A percentile compares a stretch with the other conserved stretches of the same genome.
These are phyloP conservation scores for Marsdenia floribunda DNA, from an alignment of 257 asterid genomes.

Conservation along the genomic window DNA sequence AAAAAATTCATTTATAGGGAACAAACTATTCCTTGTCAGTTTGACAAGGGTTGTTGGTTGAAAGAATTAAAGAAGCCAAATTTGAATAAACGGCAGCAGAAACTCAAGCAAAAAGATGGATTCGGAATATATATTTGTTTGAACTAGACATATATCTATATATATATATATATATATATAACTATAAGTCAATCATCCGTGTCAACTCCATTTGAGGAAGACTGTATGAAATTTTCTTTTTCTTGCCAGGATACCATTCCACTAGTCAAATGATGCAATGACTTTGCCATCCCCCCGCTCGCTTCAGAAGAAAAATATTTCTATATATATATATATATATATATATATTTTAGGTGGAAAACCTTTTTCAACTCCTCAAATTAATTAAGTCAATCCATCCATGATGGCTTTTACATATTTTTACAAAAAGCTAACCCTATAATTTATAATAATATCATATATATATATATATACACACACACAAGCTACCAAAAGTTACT, in stretches of 20 bases:
- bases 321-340: too few relatives aligned
- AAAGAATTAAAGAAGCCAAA: constrained; percentile 5
- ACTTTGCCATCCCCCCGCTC: constrained; percentile 2
- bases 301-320: neutral
- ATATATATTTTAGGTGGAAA: constrained; percentile 23
- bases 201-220: constrained; percentile 24
- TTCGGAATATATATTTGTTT: too few relatives aligned
- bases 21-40: neutral
- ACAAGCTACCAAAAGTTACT: too few relatives aligned
- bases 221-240: neutral
- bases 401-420: too few relatives aligned
- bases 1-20: too few relatives aligned
- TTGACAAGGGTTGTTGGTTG: neutral
- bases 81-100: neutral
- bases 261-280: constrained; percentile 26
- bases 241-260: constrained; percentile 12
- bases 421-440: too few relatives aligned
- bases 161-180: too few relatives aligned
- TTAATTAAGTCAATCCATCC: constrained; percentile 21
- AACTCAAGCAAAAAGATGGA: neutral
- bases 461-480: too few relatives aligned
- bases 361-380: constrained; percentile 20
- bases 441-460: too few relatives aligned
- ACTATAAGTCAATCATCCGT: neutral
- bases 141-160: too few relatives aligned